Base-by-base conservation (phyloP, 768 basidiomycete species). In the Suillus weaverae region DNA sequence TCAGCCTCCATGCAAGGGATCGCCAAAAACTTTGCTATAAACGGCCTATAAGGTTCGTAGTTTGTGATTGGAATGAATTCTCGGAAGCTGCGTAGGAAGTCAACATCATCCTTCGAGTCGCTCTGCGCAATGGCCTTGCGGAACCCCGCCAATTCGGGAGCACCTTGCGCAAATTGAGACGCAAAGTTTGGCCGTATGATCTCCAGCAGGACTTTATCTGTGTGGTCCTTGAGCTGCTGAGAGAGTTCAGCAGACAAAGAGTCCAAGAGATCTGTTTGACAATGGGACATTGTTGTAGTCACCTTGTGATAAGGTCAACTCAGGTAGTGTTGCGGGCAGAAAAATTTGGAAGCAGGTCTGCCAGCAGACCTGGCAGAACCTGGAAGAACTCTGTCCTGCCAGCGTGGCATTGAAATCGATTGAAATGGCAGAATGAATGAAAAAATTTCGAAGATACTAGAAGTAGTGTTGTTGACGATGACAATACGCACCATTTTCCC, bases 11-110 rank as follows among this genome's bases (percentile, higher is more conserved):
- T n/a, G 9, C 65, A 32, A 9, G 63, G 54, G 44, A 6, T 53
- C 11, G 44, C 39, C 39, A 64, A 60, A 18, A 72, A 63, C 38
- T 41, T 64, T 55, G 48, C 36, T 57, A 71, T 3, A n/a, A 71
- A 73, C 1, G 71, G 70, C 36, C 69, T 65, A 53, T 69, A 72
- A 32, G 70, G 39, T 33, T 71, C 72, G 13, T 72, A 72, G 35
- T 32, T 43, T 5, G 70, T 73, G 50, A 71, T 38, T 30, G 72
- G 72, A 55, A 73, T 32, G 38, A 63, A 66, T 36, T 54, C 59
- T 32, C 72, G 66, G 63, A 66, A 72, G 38, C 33, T 53, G 53
- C 53, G 33, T 54, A 54, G 32, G 11, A 54, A n/a, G 20, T 35
- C 20, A 1, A 35, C 2, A 35, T 35, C 53, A n/a, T 54, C 32